Percentiles rank a stretch among this genome's conserved stretches.
Evolutionary conservation across 2,329 filamentous ascomycete genomes (phyloP).

Genomic region (Phyllosticta paracitricarpa): DNA sequence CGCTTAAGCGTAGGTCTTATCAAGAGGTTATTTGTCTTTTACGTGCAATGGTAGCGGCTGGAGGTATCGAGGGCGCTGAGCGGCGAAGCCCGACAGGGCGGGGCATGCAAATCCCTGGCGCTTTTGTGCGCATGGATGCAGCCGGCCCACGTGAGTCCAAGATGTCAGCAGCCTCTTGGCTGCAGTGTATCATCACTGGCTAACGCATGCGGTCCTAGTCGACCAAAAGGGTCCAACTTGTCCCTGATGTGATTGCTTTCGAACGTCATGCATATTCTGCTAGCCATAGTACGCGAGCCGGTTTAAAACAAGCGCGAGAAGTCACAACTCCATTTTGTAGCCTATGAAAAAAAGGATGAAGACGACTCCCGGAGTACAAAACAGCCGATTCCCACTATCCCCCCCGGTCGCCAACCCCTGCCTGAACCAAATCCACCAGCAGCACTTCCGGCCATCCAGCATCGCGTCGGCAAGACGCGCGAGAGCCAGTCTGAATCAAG

Average conservation of each 20-base stretch:
- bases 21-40: constrained; percentile 1
- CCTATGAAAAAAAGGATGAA: not conserved
- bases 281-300: not conserved
- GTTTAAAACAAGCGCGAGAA: not conserved
- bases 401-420: not conserved
- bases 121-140: not conserved
- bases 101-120: not conserved
- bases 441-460: not conserved
- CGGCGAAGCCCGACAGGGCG: constrained; percentile 11
- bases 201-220: not conserved
- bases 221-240: not conserved
- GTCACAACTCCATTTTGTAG: not conserved
- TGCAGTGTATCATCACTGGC: not conserved
- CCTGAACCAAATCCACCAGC: not conserved
- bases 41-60: constrained; percentile 1
- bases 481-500: not conserved
- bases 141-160: constrained; percentile 5
- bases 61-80: constrained; percentile 4
- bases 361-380: not conserved
- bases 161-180: not conserved
- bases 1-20: constrained; percentile 7
- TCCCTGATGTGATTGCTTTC: not conserved
- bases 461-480: not conserved
- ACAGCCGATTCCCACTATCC: not conserved
- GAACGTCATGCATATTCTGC: not conserved